Base-by-base conservation (phyloP, 1,284 basidiomycete species). In the Sporisorium reilianum region DNA sequence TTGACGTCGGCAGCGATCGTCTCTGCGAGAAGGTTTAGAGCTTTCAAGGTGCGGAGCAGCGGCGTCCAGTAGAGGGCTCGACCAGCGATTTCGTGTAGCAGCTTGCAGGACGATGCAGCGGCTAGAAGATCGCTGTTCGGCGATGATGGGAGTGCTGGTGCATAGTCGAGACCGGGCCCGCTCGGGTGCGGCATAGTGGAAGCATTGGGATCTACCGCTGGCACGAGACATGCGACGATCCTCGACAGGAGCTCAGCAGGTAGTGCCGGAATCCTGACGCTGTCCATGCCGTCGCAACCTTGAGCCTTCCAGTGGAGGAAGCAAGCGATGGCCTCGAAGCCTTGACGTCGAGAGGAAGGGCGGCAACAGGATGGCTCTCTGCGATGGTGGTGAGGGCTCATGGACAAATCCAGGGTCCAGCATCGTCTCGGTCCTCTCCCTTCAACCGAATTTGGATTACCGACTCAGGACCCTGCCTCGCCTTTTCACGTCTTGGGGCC, bases 241-340 rank as follows among this genome's bases (percentile, higher is more conserved):
- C 60, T 46, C 23, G 68, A 40, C 9, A 71, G 23, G 9, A 71
- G 30, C 46, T 71, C 68, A 23, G 68, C 59, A 30, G 68, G 68
- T n/a, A 71, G 52, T 10, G 63, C 50, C 12, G 58, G 64, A 26
- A 41, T 41, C 59, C 32, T 41, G 20, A 28, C 22, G 22, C 18
- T 32, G 32, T 40, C 34, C 48, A 50, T 51, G 4, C 5, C 18
- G 23, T 10, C 18, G 28, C n/a, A 11, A 9, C n/a, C 23, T 53
- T 25, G 26, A 11, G 2, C 25, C 18, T 14, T n/a, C 1, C 38
- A 26, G 50, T 8, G 38, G 16, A 25, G 34, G 16, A 30, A 30
- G 34, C 26, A 30, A 30, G 26, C 28, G 12, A 48, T 30, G 5
- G 3, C 18, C 3, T 30, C 3, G n/a, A 20, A 10, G 16, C 26